phyloP scores from a whole-genome alignment of 192 early-diverging fungal species.

The Cetraspora pellucida region DNA sequence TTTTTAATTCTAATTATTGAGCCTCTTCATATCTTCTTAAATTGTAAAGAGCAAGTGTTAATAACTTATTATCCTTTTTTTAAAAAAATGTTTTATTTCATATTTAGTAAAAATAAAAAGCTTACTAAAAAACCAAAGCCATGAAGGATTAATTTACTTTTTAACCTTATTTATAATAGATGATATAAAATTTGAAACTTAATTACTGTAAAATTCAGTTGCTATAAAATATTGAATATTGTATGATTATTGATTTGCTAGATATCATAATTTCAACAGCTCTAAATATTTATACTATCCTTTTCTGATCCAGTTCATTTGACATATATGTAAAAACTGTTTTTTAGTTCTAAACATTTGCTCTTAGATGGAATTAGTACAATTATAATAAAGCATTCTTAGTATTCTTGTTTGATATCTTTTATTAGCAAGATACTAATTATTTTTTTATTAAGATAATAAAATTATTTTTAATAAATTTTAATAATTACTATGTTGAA shows the following conservation, averaged over 20 bases:
- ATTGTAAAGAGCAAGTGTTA: too few species aligned
- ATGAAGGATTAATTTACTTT: neutral
- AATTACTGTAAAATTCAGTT: neutral
- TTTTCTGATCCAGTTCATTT: neutral
- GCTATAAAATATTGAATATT: neutral
- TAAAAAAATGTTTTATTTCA: too few species aligned
- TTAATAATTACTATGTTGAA: too few species aligned
- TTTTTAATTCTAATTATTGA: too few species aligned
- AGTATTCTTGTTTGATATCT: neutral
- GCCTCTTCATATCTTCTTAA: too few species aligned
- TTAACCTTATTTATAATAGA: neutral
- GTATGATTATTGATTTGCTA: too few species aligned
- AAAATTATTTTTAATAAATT: constrained; percentile 4
- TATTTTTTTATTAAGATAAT: neutral
- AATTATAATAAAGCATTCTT: constrained; percentile 10
- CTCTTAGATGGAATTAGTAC: neutral
- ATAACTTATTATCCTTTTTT: too few species aligned
- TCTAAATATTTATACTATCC: too few species aligned
- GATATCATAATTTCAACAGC: too few species aligned
- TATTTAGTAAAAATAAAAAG: too few species aligned
- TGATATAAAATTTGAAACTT: neutral
- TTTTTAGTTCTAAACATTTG: neutral
- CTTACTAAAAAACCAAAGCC: neutral
- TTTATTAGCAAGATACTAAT: neutral
- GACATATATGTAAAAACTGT: neutral